Conservation (phyloP, 2,329 filamentous ascomycete species). For the Didymellaceae sp. region DNA sequence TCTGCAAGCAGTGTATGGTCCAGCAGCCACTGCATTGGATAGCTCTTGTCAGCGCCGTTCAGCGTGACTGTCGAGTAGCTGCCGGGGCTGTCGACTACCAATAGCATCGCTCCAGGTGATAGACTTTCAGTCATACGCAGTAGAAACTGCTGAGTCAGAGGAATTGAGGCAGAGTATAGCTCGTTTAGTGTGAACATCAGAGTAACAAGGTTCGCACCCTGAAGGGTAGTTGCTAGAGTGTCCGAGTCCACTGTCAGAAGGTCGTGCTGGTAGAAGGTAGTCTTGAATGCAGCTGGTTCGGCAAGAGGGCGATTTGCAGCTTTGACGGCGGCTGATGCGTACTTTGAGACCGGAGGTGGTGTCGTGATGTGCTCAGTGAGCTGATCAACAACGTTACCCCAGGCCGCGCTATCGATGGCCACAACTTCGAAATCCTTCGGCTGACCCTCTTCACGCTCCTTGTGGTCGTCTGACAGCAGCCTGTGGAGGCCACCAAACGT, state of each 20-base stretch:
- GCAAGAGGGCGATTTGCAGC: slow-evolving; percentile 51
- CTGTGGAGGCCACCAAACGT: slow-evolving; percentile 64
- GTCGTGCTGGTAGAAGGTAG: slow-evolving; percentile 59
- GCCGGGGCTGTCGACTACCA: slow-evolving; percentile 92
- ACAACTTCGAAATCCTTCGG: slow-evolving; percentile 53
- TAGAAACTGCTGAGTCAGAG: slow-evolving; percentile 78
- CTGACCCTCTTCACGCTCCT: slow-evolving; percentile 2
- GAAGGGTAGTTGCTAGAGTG: slow-evolving; percentile 43
- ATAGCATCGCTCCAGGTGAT: slow-evolving; percentile 68
- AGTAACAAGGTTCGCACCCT: slow-evolving; percentile 65
- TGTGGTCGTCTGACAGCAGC: slow-evolving; percentile 31
- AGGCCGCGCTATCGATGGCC: slow-evolving; percentile 84
- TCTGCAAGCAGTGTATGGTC: slow-evolving; percentile 75
- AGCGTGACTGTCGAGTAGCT: slow-evolving; percentile 86
- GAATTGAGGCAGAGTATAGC: slow-evolving; percentile 79
- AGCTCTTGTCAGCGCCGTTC: slow-evolving; percentile 64
- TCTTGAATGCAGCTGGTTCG: slow-evolving; percentile 33
- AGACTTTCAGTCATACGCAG: slow-evolving; percentile 68
- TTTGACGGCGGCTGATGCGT: slow-evolving; percentile 55
- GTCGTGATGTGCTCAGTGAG: slow-evolving; percentile 65
- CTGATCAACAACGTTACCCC: slow-evolving; percentile 67
- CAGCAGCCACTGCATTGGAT: slow-evolving; percentile 93
- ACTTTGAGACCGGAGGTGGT: slow-evolving; percentile 55
- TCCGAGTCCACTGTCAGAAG: slow-evolving; percentile 53
- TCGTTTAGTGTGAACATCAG: slow-evolving; percentile 96